These are phyloP conservation scores for Emydomyces testavorans DNA, from an alignment of 2,329 filamentous ascomycete genomes.

Conservation along the genomic window DNA sequence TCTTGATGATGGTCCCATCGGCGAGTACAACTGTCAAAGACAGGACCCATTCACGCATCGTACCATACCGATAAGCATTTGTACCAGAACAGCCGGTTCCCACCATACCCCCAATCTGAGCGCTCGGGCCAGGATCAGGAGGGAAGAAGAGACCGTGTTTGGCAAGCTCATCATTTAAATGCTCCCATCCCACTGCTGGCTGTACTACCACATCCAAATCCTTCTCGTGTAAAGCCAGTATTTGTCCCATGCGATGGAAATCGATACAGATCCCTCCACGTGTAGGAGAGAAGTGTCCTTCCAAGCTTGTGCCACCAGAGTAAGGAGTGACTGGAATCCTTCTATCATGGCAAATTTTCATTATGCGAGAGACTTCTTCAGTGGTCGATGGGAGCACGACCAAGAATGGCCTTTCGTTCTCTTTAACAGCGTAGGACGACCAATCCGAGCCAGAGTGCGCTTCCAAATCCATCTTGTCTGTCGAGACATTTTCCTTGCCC, in stretches of 20 bases:
- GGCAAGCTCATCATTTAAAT: conserved; percentile 64
- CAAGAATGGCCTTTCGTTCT: conserved; percentile 40
- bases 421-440: conserved; percentile 43
- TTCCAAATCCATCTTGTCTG: conserved; percentile 42
- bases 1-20: conserved; percentile 83
- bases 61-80: conserved; percentile 85
- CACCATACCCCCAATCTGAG: conserved; percentile 71
- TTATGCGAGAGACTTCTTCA: conserved; percentile 71
- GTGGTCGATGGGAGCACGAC: conserved; percentile 67
- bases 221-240: conserved; percentile 63
- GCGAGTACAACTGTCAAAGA: conserved; percentile 78
- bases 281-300: conserved; percentile 79
- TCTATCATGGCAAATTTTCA: conserved; percentile 75
- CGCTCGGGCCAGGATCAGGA: conserved; percentile 79
- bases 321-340: conserved; percentile 77
- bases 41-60: conserved; percentile 89
- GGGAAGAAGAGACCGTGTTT: conserved; percentile 77
- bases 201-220: conserved; percentile 68
- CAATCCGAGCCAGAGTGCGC: conserved; percentile 52
- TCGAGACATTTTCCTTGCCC: conserved; percentile 53
- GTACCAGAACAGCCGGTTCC: conserved; percentile 53
- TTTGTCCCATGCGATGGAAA: conserved; percentile 73
- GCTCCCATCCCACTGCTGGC: conserved; percentile 76
- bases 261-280: conserved; percentile 75
- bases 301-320: conserved; percentile 77